Conservation (phyloP, 768 basidiomycete species). For the Leccinum uliginosum region DNA sequence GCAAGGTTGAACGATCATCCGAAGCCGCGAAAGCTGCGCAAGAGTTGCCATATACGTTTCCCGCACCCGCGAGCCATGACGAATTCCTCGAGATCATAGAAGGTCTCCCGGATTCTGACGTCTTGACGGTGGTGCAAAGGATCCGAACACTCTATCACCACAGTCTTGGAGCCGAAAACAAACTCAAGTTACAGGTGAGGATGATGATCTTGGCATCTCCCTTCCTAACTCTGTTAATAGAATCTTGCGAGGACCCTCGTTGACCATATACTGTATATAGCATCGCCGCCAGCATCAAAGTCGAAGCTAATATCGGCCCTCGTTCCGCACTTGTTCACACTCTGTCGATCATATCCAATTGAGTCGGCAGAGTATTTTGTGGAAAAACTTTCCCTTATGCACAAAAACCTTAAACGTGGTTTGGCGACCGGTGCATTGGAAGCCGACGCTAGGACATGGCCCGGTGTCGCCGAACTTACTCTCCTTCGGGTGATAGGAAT, state of each 20-base stretch:
- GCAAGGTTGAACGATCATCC: conserved; percentile 32
- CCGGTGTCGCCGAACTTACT: conserved; percentile 75
- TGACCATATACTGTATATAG: conserved; percentile 80
- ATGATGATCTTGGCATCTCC: not conserved
- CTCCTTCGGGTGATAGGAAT: conserved; percentile 76
- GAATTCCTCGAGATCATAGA: conserved; percentile 85
- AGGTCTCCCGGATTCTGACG: conserved; percentile 62
- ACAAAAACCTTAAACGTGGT: conserved; percentile 88
- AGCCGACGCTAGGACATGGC: conserved; percentile 77
- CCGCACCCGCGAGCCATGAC: conserved; percentile 81
- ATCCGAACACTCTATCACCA: conserved; percentile 90
- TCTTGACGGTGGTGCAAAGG: conserved; percentile 81
- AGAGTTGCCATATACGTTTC: conserved; percentile 90
- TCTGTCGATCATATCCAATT: conserved; percentile 79
- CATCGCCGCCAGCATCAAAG: conserved; percentile 58
- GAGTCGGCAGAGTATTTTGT: conserved; percentile 75
- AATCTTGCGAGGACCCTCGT: conserved; percentile 71
- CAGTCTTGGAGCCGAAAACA: conserved; percentile 88
- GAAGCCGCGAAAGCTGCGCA: conserved; percentile 32
- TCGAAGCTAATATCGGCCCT: conserved; percentile 60
- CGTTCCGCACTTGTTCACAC: conserved; percentile 71
- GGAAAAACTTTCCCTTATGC: conserved; percentile 82
- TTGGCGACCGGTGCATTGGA: conserved; percentile 64
- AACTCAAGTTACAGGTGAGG: conserved; percentile 82
- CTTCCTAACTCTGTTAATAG: conserved; percentile 36